Evolutionary conservation across 257 asterid species (phyloP).

Genomic region (Plantago ovata): DNA sequence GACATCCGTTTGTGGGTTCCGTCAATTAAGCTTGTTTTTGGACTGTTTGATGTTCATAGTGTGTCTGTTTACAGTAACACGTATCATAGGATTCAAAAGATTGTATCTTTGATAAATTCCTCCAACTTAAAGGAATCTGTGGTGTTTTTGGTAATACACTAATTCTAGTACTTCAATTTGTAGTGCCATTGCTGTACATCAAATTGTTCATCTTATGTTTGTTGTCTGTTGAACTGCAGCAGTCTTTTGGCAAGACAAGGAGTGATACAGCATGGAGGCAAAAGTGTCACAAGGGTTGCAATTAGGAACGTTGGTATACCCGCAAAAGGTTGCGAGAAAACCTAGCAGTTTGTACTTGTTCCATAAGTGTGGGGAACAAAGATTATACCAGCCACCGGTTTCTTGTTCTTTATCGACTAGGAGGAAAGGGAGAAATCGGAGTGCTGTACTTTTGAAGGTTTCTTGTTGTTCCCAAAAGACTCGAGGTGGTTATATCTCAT

Average conservation of each 20-base stretch:
- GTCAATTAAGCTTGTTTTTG: neutral
- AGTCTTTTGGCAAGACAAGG: slow-evolving; percentile 8
- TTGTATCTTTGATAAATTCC: neutral
- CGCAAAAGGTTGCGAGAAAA: slow-evolving; percentile 31
- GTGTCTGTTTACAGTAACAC: neutral
- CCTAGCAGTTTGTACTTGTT: slow-evolving; percentile 39
- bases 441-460: slow-evolving; percentile 38
- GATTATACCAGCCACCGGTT: slow-evolving; percentile 22
- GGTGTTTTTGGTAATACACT: neutral
- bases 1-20: neutral
- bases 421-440: slow-evolving; percentile 22
- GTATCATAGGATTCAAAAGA: neutral
- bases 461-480: slow-evolving; percentile 52
- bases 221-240: slow-evolving; percentile 12
- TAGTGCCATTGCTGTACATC: neutral
- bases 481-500: slow-evolving; percentile 47
- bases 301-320: slow-evolving; percentile 32
- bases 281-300: slow-evolving; percentile 43
- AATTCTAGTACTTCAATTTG: neutral
- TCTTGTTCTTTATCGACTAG: slow-evolving; percentile 30
- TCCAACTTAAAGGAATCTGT: neutral
- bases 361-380: slow-evolving; percentile 26
- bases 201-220: neutral
- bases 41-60: neutral
- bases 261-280: slow-evolving; percentile 49